Evolutionary conservation across 768 basidiomycete genomes (phyloP).

Genomic region (Collybia mongolica): DNA sequence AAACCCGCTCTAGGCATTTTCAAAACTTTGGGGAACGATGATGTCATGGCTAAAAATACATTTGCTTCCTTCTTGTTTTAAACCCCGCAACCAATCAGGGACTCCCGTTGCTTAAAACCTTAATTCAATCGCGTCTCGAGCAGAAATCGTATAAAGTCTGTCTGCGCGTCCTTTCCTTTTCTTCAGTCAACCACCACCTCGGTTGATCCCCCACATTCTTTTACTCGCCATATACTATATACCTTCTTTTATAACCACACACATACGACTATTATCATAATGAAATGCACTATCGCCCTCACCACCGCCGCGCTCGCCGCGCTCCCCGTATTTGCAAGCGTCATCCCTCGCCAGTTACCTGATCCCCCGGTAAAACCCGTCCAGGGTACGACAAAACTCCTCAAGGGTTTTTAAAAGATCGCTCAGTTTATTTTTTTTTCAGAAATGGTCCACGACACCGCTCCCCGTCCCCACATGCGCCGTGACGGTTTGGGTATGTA

Average conservation of each 20-base stretch:
- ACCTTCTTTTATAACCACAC: background rate
- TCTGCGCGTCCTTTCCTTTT: background rate
- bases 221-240: background rate
- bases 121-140: too few relatives aligned
- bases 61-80: too few relatives aligned
- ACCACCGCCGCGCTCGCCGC: constrained; percentile 6
- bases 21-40: too few relatives aligned
- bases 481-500: too few relatives aligned
- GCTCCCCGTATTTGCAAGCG: constrained; percentile 2
- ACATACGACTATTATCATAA: constrained; percentile 1
- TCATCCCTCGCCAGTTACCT: constrained; percentile 2
- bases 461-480: too few relatives aligned
- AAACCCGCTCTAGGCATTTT: too few relatives aligned
- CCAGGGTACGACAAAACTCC: background rate
- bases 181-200: constrained; percentile 4
- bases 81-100: too few relatives aligned
- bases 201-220: constrained; percentile 2
- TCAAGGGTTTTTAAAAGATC: background rate
- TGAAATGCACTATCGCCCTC: constrained; percentile 10
- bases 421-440: background rate
- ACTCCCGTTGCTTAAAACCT: too few relatives aligned
- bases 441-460: background rate
- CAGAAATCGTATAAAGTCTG: too few relatives aligned
- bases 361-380: background rate
- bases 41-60: too few relatives aligned